Conservation (phyloP, 2,329 filamentous ascomycete species). For the Aspergillus fumigatiaffinis region DNA sequence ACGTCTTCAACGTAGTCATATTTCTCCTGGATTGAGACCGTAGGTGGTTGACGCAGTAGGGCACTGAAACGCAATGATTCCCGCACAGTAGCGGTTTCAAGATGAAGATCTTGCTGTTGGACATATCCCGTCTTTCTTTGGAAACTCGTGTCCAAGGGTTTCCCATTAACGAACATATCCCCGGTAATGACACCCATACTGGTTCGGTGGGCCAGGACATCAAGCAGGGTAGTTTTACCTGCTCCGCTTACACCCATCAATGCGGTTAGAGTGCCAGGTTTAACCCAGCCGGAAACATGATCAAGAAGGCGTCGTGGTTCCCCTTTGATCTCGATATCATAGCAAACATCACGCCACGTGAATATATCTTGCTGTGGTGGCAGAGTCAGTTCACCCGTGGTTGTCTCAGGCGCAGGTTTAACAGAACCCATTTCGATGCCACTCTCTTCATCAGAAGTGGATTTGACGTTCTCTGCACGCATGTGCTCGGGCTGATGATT, state of each 20-base stretch:
- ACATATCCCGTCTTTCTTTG: conserved; percentile 48
- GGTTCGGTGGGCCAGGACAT: conserved; percentile 76
- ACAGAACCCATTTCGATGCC: conserved; percentile 20
- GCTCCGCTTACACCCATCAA: conserved; percentile 88
- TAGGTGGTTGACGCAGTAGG: conserved; percentile 72
- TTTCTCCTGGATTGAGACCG: conserved; percentile 68
- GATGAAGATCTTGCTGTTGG: conserved; percentile 85
- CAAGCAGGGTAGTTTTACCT: conserved; percentile 84
- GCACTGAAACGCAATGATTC: conserved; percentile 84
- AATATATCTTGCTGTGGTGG: conserved; percentile 68
- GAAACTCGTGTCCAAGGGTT: conserved; percentile 55
- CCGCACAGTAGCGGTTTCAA: conserved; percentile 78
- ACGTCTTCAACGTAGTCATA: conserved; percentile 81
- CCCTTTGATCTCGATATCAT: conserved; percentile 72
- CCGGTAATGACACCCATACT: conserved; percentile 84
- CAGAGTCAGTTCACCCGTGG: conserved; percentile 28
- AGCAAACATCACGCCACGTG: conserved; percentile 77
- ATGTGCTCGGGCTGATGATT: conserved; percentile 32
- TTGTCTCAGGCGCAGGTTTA: conserved; percentile 3
- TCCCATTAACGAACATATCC: conserved; percentile 75
- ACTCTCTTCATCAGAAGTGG: conserved; percentile 1
- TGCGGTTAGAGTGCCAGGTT: conserved; percentile 82
- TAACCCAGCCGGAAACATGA: conserved; percentile 86
- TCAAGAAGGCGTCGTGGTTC: conserved; percentile 71
- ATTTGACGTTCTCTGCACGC: conserved; percentile 1